Evolutionary conservation across 2,329 filamentous ascomycete genomes (phyloP), one percentile per base, ranked within the genome.

Genomic region (Sarocladium brachiariae): DNA sequence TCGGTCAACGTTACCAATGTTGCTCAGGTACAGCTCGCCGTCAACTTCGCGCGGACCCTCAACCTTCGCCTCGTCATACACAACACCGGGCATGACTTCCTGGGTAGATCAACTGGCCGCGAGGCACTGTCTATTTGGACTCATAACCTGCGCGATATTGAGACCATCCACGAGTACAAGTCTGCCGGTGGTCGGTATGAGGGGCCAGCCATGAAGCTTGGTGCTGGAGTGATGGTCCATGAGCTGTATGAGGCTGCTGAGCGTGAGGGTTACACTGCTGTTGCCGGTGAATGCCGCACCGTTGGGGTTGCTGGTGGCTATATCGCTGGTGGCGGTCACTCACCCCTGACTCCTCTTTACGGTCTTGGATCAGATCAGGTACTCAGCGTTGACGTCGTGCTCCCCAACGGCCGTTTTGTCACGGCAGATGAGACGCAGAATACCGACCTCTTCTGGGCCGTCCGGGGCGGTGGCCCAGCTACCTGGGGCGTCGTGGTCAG

Each of bases 61-160:
- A 74, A 76, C 57, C 63, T 78, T 37, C 74, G 75, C 2, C 61
- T 78, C n/a, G 69, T 77, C 37, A 65, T 79, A 49, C 76, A 62
- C 49, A 69, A 78, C 62, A 80, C 75, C 0, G 76, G 74, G 24
- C 77, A 80, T 56, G 74, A 78, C 55, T 77, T 74, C 56, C 63
- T 68, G 31, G 83, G 82, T 35, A 77, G 78, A 37, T 81, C 77
- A 0, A 81, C 80, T 0, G 84, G 83, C n/a, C 75, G 74, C 19
- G 81, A 81, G 1, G 70, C 76, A 0, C 61, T 83, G 3, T 70
- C 72, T 3, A 66, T 83, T 49, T 83, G 80, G 72, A 81, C 73
- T 8, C 78, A 81, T 52, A 62, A 71, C 53, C 70, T 83, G 50
- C 74, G 79, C 58, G 64, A 70, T 19, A 60, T 63, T 25, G 39